Base-by-base conservation (phyloP, 1,139 yeast species). In the Kurtzmaniella quercitrusa region DNA sequence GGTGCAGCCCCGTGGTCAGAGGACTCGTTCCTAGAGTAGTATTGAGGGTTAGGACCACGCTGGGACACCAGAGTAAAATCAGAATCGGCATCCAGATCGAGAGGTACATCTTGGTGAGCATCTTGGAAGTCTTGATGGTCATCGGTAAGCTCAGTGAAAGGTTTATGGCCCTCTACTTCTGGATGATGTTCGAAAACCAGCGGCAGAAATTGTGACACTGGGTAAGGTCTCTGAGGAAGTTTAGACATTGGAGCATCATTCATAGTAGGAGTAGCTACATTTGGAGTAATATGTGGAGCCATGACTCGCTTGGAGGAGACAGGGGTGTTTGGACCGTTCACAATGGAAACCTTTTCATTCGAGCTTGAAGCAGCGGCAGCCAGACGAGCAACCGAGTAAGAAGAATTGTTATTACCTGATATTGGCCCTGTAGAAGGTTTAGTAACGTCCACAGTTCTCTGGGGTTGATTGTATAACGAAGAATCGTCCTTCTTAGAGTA, bases 31-130 rank as follows among this genome's bases (percentile, higher is more conserved):
- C 38, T 25, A 8, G 49, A 51, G 38, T 52, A 65, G 52, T 81
- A 82, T 38, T 66, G 66, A 14, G 88, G 86, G 56, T 85, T 85
- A n/a, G 80, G 72, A 7, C 82, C 89, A 55, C 94, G 68, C 62
- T 86, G 94, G 10, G 93, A 83, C 3, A 86, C 87, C 43, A 90
- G 82, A 0, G 95, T 87, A 58, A 85, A 84, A 54, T 83, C 84
- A 0, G 94, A 85, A 25, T 67, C 75, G 17, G 64, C 64, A 50
- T 68, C 75, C 2, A 68, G 65, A 25, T 66, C 67, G 25, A 43
- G 27, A 39, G 49, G 37, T 23, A 49, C 57, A 12, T 49, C 57
- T 23, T 43, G 40, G 12, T 25, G 31, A 25, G 31, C 44, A 31
- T 43, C 41, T 27, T 48, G 51, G 14, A 27, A 11, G 33, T 51